These are phyloP conservation scores for Isabelozyma heimii DNA, from an alignment of 805 yeast species.

Conservation along the genomic window DNA sequence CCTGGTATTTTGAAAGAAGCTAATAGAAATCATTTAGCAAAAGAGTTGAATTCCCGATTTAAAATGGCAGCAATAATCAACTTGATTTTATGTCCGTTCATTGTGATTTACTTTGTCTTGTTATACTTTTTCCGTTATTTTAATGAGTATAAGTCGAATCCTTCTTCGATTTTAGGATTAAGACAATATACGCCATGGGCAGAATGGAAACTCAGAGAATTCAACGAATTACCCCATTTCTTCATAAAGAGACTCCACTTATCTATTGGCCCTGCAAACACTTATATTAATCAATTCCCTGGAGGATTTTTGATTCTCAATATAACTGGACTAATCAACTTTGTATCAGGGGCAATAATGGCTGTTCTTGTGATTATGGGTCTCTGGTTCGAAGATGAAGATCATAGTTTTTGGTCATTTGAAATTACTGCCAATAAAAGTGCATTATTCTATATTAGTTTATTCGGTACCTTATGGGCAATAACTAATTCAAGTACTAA, in stretches of 20 bases:
- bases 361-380: constrained; percentile 71
- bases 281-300: constrained; percentile 90
- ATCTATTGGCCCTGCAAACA: constrained; percentile 75
- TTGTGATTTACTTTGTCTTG: constrained; percentile 77
- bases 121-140: constrained; percentile 87
- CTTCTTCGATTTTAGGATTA: constrained; percentile 64
- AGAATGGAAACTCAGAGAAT: constrained; percentile 92
- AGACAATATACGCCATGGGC: constrained; percentile 93
- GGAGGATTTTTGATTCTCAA: constrained; percentile 53
- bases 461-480: constrained; percentile 88
- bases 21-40: constrained; percentile 62
- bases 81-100: constrained; percentile 78
- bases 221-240: constrained; percentile 87
- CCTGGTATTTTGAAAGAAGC: constrained; percentile 67
- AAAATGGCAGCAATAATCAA: constrained; percentile 85
- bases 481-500: constrained; percentile 64
- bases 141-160: constrained; percentile 87
- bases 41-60: constrained; percentile 75
- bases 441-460: constrained; percentile 81
- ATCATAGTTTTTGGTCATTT: constrained; percentile 72
- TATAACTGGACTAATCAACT: constrained; percentile 41
- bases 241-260: constrained; percentile 76
- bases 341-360: constrained; percentile 83
- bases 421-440: constrained; percentile 82
- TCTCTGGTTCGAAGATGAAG: constrained; percentile 80